These are phyloP conservation scores for Trifolium dubium DNA, from an alignment of 306 rosid genomes.

Conservation along the genomic window DNA sequence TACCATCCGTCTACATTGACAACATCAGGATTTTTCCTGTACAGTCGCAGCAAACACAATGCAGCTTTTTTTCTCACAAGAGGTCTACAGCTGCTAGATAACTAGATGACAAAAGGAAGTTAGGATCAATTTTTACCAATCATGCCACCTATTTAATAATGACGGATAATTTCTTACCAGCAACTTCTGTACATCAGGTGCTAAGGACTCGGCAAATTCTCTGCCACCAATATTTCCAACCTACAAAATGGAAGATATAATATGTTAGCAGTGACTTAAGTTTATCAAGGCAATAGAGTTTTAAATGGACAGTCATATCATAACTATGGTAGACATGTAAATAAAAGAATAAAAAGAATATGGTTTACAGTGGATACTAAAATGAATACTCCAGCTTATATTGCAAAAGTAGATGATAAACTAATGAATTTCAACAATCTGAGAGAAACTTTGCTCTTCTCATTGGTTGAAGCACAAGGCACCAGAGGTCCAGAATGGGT, in stretches of 20 bases:
- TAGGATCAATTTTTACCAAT: constrained; percentile 43
- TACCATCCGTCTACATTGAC: constrained; percentile 99
- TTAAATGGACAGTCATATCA: constrained; percentile 23
- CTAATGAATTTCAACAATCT: constrained; percentile 4
- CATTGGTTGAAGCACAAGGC: constrained; percentile 30
- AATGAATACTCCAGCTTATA: constrained; percentile 25
- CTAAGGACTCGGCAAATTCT: constrained; percentile 97
- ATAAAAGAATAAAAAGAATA: constrained; percentile 3
- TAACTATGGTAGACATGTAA: constrained; percentile 20
- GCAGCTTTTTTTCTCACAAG: constrained; percentile 99
- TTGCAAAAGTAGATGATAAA: neutral
- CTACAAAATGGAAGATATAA: constrained; percentile 52
- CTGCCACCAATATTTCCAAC: constrained; percentile 99
- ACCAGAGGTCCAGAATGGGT: constrained; percentile 3
- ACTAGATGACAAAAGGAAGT: constrained; percentile 55
- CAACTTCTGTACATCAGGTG: constrained; percentile 96
- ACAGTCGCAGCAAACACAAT: constrained; percentile 90
- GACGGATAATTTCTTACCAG: constrained; percentile 65
- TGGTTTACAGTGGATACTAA: constrained; percentile 1
- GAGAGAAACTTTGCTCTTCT: neutral
- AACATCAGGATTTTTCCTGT: constrained; percentile 98
- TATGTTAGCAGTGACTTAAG: constrained; percentile 31
- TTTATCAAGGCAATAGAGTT: constrained; percentile 14
- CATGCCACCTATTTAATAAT: constrained; percentile 8
- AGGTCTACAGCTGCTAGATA: constrained; percentile 99